Evolutionary conservation across 306 rosid genomes (phyloP), one percentile per base, ranked within the genome.

Genomic region (Glycyrrhiza uralensis): DNA sequence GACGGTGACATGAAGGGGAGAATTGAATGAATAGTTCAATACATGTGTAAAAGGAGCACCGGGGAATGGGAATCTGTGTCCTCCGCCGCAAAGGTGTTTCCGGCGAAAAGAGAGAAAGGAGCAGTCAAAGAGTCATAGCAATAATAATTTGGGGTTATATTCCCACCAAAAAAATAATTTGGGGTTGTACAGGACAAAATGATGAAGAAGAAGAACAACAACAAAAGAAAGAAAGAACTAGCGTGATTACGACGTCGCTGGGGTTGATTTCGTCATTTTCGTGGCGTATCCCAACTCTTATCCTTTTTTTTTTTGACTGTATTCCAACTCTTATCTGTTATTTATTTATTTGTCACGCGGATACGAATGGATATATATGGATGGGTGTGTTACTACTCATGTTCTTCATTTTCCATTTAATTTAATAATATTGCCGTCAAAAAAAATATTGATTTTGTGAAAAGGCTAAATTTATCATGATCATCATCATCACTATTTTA

Each of bases 121-220:
- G 39, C 35, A 66, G 75, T 65, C 63, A 56, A 61, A 52, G 66
- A 67, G 74, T 70, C 74, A 0, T 62, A 30, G 18, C 0, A 10
- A 30, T 13, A n/a, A 0, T 9, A 13, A 57, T 10, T 2, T 30
- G 33, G 58, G 35, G n/a, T n/a, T n/a, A n/a, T n/a, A n/a, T n/a
- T n/a, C n/a, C n/a, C n/a, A n/a, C n/a, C n/a, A n/a, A n/a, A n/a
- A n/a, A n/a, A n/a, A n/a, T n/a, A n/a, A n/a, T n/a, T 24, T 75
- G 14, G 57, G 57, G 29, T 3, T 9, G 63, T 29, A 6, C 5
- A 60, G 12, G 15, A 12, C 2, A 15, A 5, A 17, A 45, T 20
- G 57, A 13, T 1, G 28, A 28, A 23, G 36, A 55, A 3, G 52
- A 23, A 1, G 52, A 19, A 3, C 9, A 12, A n/a, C 20, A 0